Base-by-base conservation (phyloP, 257 asterid species). In the Anisodus acutangulus region DNA sequence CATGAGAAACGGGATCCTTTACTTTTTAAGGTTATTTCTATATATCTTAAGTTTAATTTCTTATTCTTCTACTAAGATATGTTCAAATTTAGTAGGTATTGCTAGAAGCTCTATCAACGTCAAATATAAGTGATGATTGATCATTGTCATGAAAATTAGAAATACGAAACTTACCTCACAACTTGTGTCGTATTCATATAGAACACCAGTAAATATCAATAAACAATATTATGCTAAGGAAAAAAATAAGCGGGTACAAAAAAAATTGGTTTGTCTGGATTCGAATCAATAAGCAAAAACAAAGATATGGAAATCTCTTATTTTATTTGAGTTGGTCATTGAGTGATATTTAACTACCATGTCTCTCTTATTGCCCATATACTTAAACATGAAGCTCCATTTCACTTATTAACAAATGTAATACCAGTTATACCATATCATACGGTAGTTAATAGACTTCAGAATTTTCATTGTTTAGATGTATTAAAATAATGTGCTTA, bases 121-220 rank as follows among this genome's bases (percentile, higher is more conserved):
- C 72, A 66, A 66, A 66, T 31, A 66, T 41, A 5, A 66, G 19
- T 66, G 72, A 66, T 66, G n/a, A 66, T 66, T 12, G 72, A 66
- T 66, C 47, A 66, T 12, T 1, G 16, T 3, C 45, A 31, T 66
- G 72, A n/a, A 31, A 64, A 26, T 64, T 64, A 22, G 17, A 63
- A 16, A 64, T 66, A 66, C 8, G 1, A 35, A 31, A 66, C 47
- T 66, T 66, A 31, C 9, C n/a, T 31, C 31, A 12, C n/a, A 55
- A 12, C 2, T 55, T 55, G 60, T 55, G 60, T 55, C 60, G 1
- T 11, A 55, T 55, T 11, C 60, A 55, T 55, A 55, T 13, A 12
- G 60, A 55, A 55, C 60, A 55, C 17, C 43, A 4, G 43, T 55
- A 55, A 55, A 13, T 17, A 55, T 55, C 60, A 55, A 13, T 4